Conservation (phyloP, 1,139 yeast genomes). For the Sugiyamaella xylanicola region DNA sequence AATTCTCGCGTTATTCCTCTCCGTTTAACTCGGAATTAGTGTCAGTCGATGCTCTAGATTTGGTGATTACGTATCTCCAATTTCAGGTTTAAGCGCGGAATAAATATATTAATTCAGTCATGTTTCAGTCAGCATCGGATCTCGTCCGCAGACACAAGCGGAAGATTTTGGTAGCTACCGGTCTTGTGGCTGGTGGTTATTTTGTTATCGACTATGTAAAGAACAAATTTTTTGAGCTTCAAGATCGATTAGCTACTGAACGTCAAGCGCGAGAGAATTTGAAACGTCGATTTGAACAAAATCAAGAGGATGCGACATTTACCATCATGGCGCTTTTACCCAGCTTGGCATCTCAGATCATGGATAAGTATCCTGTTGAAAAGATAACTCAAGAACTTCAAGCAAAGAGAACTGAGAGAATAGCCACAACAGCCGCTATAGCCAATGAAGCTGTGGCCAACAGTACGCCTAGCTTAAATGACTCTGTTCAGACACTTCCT, state of each 20-base stretch:
- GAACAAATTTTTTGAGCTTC: constrained; percentile 63
- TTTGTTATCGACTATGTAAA: constrained; percentile 61
- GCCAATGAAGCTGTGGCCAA: constrained; percentile 24
- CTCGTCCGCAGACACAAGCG: constrained; percentile 54
- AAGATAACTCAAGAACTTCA: constrained; percentile 70
- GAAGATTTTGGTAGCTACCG: constrained; percentile 59
- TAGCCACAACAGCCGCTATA: constrained; percentile 20
- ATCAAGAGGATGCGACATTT: constrained; percentile 86
- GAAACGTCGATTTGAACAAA: constrained; percentile 72
- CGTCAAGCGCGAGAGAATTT: constrained; percentile 74
- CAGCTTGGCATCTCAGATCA: constrained; percentile 66
- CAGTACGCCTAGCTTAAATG: constrained; percentile 14
- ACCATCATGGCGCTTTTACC: constrained; percentile 85
- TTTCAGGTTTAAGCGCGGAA: no score
- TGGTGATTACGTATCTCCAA: no score
- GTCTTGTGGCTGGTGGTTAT: constrained; percentile 61
- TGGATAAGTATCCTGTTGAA: constrained; percentile 70
- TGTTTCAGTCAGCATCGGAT: constrained; percentile 12
- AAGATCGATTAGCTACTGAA: constrained; percentile 70
- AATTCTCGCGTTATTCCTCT: no score
- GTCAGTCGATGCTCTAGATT: no score
- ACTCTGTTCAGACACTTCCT: constrained; percentile 27
- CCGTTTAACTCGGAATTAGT: no score
- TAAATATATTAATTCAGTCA: neutral
- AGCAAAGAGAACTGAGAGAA: constrained; percentile 53